These are phyloP conservation scores for Plasmodium berghei DNA, from an alignment of 169 alveolate species.

Conservation along the genomic window DNA sequence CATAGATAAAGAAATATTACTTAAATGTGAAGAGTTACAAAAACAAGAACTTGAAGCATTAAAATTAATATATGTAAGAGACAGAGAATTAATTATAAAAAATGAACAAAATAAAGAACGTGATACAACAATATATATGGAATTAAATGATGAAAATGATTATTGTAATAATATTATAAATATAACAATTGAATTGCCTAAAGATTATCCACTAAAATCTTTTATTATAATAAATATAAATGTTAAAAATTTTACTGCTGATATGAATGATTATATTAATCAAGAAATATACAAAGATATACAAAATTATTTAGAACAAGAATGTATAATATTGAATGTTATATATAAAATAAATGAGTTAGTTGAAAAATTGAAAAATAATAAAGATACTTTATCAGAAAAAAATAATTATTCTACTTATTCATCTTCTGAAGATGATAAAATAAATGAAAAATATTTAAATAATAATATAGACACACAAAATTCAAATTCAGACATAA, in stretches of 20 bases:
- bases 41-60: slow-evolving; percentile 71
- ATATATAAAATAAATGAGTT: slow-evolving; percentile 68
- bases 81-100: slow-evolving; percentile 51
- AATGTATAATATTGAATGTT: slow-evolving; percentile 37
- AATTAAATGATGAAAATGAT: slow-evolving; percentile 72
- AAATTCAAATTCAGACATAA: slow-evolving; percentile 1
- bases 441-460: slow-evolving; percentile 2
- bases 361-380: slow-evolving; percentile 57
- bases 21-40: slow-evolving; percentile 67
- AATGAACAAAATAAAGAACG: slow-evolving; percentile 63
- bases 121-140: slow-evolving; percentile 54
- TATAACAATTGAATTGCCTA: slow-evolving; percentile 65
- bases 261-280: slow-evolving; percentile 61
- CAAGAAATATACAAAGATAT: slow-evolving; percentile 68
- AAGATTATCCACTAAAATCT: slow-evolving; percentile 74
- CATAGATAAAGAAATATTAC: slow-evolving; percentile 14
- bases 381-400: not conserved
- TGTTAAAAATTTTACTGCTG: slow-evolving; percentile 69
- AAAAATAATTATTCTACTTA: slow-evolving; percentile 1
- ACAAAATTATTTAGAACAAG: slow-evolving; percentile 52
- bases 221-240: slow-evolving; percentile 57
- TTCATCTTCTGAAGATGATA: slow-evolving; percentile 2
- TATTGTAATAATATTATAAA: slow-evolving; percentile 32
- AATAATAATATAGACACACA: not conserved
- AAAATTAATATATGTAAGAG: slow-evolving; percentile 58